phyloP scores from a whole-genome alignment of 495 filamentous ascomycete genomes.

The Cercophora newfieldiana region DNA sequence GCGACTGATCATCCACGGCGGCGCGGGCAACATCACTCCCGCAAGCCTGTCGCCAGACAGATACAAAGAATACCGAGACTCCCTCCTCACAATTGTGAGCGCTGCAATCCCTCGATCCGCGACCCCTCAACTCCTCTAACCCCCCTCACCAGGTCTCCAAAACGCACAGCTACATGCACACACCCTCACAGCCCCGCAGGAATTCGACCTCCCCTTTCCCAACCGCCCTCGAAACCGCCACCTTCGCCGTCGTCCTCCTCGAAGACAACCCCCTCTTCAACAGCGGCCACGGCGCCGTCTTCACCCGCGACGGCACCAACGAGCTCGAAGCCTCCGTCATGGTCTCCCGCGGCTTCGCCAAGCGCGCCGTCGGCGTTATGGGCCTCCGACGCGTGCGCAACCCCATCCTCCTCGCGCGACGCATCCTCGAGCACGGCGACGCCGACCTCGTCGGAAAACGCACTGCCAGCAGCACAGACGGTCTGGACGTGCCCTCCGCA shows the following conservation, averaged over 20 bases:
- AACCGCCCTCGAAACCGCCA: slow-evolving; percentile 69
- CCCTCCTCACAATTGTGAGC: slow-evolving; percentile 62
- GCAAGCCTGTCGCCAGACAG: slow-evolving; percentile 61
- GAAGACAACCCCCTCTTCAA: slow-evolving; percentile 88
- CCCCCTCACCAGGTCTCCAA: slow-evolving; percentile 31
- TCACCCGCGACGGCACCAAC: slow-evolving; percentile 76
- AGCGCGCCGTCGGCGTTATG: slow-evolving; percentile 76
- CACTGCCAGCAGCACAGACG: not conserved
- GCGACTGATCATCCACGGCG: slow-evolving; percentile 83
- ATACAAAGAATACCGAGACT: slow-evolving; percentile 59
- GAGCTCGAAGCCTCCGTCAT: slow-evolving; percentile 92
- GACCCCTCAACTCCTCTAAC: not conserved
- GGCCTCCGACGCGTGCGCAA: slow-evolving; percentile 72
- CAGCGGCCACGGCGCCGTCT: slow-evolving; percentile 80
- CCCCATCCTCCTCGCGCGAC: slow-evolving; percentile 72
- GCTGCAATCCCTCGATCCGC: not conserved
- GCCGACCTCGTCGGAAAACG: slow-evolving; percentile 36
- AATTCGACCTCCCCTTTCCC: slow-evolving; percentile 23
- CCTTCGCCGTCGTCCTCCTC: slow-evolving; percentile 71
- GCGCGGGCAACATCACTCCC: slow-evolving; percentile 77
- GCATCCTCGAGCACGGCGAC: slow-evolving; percentile 66
- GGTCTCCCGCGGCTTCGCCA: slow-evolving; percentile 71
- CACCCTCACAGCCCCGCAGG: slow-evolving; percentile 9
- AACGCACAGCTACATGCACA: slow-evolving; percentile 39
- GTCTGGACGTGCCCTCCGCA: slow-evolving; percentile 46